phyloP scores from a whole-genome alignment of 306 rosid genomes.

The Abrus pulchellus region DNA sequence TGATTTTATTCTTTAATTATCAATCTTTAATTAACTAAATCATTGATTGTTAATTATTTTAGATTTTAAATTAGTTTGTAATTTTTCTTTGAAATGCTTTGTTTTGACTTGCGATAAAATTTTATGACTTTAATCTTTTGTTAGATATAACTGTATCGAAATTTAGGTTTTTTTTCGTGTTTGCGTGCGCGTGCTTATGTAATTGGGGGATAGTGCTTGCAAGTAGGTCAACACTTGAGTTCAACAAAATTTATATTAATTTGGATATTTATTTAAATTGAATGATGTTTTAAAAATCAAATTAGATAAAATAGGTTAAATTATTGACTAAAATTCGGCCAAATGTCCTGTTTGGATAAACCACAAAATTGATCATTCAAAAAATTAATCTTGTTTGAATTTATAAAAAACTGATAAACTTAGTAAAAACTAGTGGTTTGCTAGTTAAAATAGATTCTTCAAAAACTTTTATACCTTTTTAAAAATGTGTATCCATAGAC shows the following conservation, averaged over 20 bases:
- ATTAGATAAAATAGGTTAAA: neutral
- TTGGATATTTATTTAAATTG: neutral
- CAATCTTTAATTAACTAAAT: neutral
- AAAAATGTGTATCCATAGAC: too few species aligned
- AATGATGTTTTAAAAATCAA: neutral
- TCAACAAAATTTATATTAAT: neutral
- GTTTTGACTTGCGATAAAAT: neutral
- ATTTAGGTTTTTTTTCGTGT: neutral
- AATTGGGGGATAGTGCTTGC: neutral
- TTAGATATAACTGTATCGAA: too few species aligned
- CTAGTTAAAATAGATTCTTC: too few species aligned
- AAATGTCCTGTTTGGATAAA: neutral
- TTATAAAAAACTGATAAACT: too few species aligned
- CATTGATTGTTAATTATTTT: neutral
- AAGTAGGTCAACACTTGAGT: neutral
- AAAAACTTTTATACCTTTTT: too few species aligned
- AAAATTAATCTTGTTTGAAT: too few species aligned
- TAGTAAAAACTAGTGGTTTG: too few species aligned
- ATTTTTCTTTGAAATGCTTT: neutral
- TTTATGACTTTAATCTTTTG: neutral
- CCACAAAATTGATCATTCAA: neutral
- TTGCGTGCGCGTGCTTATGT: too few species aligned
- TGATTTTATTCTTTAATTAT: neutral
- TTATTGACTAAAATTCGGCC: neutral
- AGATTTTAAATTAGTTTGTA: neutral